Evolutionary conservation across 1,284 basidiomycete genomes (phyloP), one percentile per base, ranked within the genome.

Genomic region (Dichomitus squalens): DNA sequence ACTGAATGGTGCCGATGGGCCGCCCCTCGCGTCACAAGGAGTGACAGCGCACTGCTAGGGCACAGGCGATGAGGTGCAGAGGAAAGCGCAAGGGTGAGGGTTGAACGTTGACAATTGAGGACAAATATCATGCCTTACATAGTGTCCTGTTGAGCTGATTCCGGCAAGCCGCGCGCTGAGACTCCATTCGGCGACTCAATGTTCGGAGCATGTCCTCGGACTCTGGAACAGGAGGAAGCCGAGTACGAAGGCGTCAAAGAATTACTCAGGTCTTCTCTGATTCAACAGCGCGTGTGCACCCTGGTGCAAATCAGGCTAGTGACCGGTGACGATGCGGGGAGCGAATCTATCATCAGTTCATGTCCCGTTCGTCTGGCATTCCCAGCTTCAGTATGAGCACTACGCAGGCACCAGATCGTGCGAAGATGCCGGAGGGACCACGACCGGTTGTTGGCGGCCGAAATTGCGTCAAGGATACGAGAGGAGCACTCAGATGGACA

Each of bases 171-270:
- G 48, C 53, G n/a, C 29, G 29, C 29, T 31, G 53, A 43, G 40
- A 34, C 41, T 44, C 54, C 44, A 41, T 55, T 43, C 54, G 54
- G 54, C 54, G 54, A 38, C 53, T 55, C 27, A 47, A 47, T 31
- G n/a, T 31, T 47, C 44, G 44, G 44, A 47, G 29, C 44, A 47
- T 21, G 44, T 47, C 44, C 9, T 27, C 23, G 23, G 25, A 12
- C 40, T n/a, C 40, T 41, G 12, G 21, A 48, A 34, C 20, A 35
- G 20, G 25, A 33, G 25, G n/a, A 48, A 41, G 12, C 48, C 48
- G 33, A 46, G 29, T 20, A 50, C 33, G 12, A 50, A 31, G 20
- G 54, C 54, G 54, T 38, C 38, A 38, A 55, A 25, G 34, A 36
- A 49, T 47, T 47, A 23, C 39, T 31, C 36, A 40, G 35, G 40